Evolutionary conservation across 1,284 basidiomycete genomes (phyloP), one percentile per base, ranked within the genome.

Genomic region (Ganoderma meredithae): DNA sequence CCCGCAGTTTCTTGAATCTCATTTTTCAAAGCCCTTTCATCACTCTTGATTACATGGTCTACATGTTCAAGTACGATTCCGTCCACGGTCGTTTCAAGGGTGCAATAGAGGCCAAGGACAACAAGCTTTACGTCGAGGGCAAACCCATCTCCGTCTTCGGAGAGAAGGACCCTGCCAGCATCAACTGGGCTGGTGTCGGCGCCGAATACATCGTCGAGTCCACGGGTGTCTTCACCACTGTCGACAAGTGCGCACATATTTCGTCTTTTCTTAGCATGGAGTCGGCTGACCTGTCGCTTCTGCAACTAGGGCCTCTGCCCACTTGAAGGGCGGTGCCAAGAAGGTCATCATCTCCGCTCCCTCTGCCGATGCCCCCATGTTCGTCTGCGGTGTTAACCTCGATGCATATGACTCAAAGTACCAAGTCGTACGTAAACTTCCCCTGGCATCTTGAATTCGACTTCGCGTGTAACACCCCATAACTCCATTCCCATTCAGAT

Each of bases 1-100:
- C 25, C 31, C 13, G 12, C 8, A 7, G 2, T 12, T 41, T 6
- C 39, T 25, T 41, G 2, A 56, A 39, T 13, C 3, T 49, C 40
- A 13, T 33, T 22, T 4, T 25, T 9, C 36, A n/a, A 36, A 94
- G 92, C 84, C 96, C 96, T 70, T 98, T 98, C 92, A 97, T 98
- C 77, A 92, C 95, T 82, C 92, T 97, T 75, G 90, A 93, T 12
- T 98, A 98, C 90, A 97, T 97, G 95, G 96, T 95, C 81, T 98
- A 99, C 92, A 98, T 99, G 97, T 98, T 99, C 95, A 99, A 98
- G 89, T 99, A 93, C 82, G 97, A 99, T 83, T 96, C 96, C 72
- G 96, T 97, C 77, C 97, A 99, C 87, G 95, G 97, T 73, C 91
- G 93, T 82, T 99, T 94, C 91, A 92, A 95, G 81, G 97, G 97